Evolutionary conservation across 1,284 basidiomycete species (phyloP), one percentile per base, ranked within the genome.

Genomic region (Boletus austroedulis): DNA sequence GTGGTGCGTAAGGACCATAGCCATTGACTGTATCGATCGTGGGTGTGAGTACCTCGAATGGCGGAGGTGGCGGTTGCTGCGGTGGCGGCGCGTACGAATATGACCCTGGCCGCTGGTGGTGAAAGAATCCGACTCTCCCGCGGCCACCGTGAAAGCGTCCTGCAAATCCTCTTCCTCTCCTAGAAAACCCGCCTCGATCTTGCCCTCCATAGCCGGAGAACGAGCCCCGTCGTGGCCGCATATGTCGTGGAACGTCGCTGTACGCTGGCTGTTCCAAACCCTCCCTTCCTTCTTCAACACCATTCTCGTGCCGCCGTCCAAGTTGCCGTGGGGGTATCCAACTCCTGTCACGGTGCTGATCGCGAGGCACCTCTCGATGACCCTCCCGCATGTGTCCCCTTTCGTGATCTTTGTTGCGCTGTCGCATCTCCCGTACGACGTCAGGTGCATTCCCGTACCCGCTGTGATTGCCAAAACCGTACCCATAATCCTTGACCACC

Each of bases 401-500:
- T 60, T 73, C 71, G n/a, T n/a, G n/a, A n/a, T n/a, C n/a, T n/a
- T n/a, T n/a, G n/a, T n/a, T n/a, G 23, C 70, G 68, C 12, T 62
- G 57, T 19, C 69, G 63, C 62, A 71, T 62, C 36, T 73, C 75
- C 59, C 66, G 72, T 24, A 63, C 61, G 21, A 73, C 57, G 1
- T 68, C 65, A 5, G 69, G 57, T 2, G 69, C 70, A 31, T 73
- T 72, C 2, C 75, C 75, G 8, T 61, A 66, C 5, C 75, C 76
- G 55, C 71, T 74, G 7, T 69, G 62, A 19, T 72, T 66, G 6
- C 84, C 84, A 61, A 85, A 85, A 2, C 84, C 82, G 63, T 75
- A 86, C 9, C 84, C 86, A 59, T 78, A 87, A 65, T 89, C 80
- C 61, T 78, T 81, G 47, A 87, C 86, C 59, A 80, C 78, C 71